Conservation (phyloP, 345 rosid genomes). For the Jatropha curcas region DNA sequence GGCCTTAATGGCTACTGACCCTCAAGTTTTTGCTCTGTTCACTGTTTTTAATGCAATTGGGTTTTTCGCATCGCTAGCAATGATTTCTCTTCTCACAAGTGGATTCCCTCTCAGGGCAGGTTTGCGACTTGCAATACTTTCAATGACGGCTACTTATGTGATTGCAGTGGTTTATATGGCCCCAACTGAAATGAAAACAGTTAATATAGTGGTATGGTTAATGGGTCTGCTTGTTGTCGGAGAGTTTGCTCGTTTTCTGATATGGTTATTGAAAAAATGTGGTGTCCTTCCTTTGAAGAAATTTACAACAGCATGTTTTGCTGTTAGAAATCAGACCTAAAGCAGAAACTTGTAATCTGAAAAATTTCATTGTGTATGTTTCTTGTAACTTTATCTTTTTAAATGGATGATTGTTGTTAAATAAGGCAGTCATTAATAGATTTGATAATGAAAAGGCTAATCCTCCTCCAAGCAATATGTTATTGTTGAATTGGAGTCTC, state of each 20-base stretch:
- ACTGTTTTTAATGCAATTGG: slow-evolving; percentile 10
- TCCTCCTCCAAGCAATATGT: too few relatives aligned
- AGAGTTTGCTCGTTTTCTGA: slow-evolving; percentile 9
- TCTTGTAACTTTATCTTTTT: too few relatives aligned
- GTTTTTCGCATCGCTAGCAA: slow-evolving; percentile 10
- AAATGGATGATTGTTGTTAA: too few relatives aligned
- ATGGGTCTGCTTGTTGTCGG: slow-evolving; percentile 8
- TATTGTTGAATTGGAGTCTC: too few relatives aligned
- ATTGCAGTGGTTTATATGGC: slow-evolving; percentile 9
- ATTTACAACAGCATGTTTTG: neutral
- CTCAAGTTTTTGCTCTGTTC: slow-evolving; percentile 7
- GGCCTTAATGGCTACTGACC: slow-evolving; percentile 7
- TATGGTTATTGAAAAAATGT: slow-evolving; percentile 9
- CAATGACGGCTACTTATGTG: slow-evolving; percentile 19
- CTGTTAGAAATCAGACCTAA: neutral
- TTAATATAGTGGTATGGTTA: neutral
- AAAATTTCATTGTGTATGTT: too few relatives aligned
- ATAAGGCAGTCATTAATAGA: too few relatives aligned
- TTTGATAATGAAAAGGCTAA: too few relatives aligned
- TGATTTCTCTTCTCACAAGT: slow-evolving; percentile 14
- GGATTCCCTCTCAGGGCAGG: slow-evolving; percentile 17
- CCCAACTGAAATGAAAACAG: neutral
- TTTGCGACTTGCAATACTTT: slow-evolving; percentile 12
- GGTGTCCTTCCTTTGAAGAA: slow-evolving; percentile 2
- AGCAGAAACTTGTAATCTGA: too few relatives aligned